Conservation (phyloP, 768 basidiomycete genomes). For the Suillus placidus region DNA sequence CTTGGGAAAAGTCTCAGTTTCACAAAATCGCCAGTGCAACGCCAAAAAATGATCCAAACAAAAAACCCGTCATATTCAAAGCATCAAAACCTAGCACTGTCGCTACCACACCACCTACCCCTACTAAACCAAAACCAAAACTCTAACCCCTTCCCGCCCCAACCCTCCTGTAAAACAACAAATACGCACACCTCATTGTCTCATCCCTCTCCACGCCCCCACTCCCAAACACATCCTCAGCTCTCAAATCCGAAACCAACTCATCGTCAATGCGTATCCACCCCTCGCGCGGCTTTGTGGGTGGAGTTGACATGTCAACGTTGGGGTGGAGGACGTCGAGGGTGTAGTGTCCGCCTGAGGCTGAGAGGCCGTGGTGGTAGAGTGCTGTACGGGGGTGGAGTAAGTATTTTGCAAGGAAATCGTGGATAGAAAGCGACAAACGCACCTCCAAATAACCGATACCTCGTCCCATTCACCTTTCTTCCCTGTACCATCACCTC, state of each 20-base stretch:
- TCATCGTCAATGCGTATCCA: conserved; percentile 98
- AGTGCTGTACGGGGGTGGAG: conserved; percentile 45
- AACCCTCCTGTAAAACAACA: conserved; percentile 81
- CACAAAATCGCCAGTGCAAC: too few relatives aligned
- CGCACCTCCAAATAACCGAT: conserved; percentile 84
- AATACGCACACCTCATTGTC: conserved; percentile 68
- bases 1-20: too few relatives aligned
- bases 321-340: conserved; percentile 83
- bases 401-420: neutral
- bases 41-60: too few relatives aligned
- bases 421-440: conserved; percentile 7
- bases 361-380: conserved; percentile 92
- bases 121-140: neutral
- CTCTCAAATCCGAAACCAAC: conserved; percentile 68
- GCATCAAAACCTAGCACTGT: neutral
- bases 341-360: conserved; percentile 95
- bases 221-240: conserved; percentile 71
- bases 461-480: conserved; percentile 53
- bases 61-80: neutral
- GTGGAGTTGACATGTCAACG: conserved; percentile 45
- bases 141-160: conserved; percentile 29
- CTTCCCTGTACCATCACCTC: conserved; percentile 64
- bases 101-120: neutral
- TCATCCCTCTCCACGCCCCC: conserved; percentile 51
- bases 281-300: conserved; percentile 50